Evolutionary conservation across 345 rosid species (phyloP).

Genomic region (Aethionema arabicum): DNA sequence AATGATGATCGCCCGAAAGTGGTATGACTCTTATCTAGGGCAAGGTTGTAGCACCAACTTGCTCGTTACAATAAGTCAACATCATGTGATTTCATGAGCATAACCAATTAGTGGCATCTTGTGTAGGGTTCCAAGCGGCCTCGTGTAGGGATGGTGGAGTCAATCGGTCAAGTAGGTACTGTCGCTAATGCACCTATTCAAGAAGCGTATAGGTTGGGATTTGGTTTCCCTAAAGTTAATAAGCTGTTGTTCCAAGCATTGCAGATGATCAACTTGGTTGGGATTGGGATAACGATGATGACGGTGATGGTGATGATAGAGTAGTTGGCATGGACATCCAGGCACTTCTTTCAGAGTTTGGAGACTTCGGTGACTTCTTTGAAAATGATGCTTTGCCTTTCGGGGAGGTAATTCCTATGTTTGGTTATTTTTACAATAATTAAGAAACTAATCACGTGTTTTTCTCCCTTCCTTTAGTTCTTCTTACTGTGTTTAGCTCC

Average conservation of each 20-base stretch:
- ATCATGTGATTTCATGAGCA: neutral
- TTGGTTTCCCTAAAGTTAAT: slow-evolving; percentile 58
- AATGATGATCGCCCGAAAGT: slow-evolving; percentile 67
- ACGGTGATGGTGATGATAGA: slow-evolving; percentile 64
- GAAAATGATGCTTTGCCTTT: slow-evolving; percentile 90
- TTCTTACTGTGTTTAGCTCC: slow-evolving; percentile 7
- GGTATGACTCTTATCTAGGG: slow-evolving; percentile 50
- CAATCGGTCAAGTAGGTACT: slow-evolving; percentile 64
- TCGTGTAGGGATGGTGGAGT: slow-evolving; percentile 61
- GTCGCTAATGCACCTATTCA: slow-evolving; percentile 45
- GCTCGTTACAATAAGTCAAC: neutral
- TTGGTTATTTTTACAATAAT: slow-evolving; percentile 11
- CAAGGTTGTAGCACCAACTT: slow-evolving; percentile 14
- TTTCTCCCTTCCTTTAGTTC: slow-evolving; percentile 5
- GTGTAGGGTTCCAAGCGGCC: slow-evolving; percentile 87
- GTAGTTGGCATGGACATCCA: slow-evolving; percentile 87
- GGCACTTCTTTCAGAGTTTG: slow-evolving; percentile 97
- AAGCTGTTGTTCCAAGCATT: slow-evolving; percentile 55
- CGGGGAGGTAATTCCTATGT: slow-evolving; percentile 74
- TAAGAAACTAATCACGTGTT: neutral
- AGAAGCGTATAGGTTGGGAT: slow-evolving; percentile 51
- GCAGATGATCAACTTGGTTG: slow-evolving; percentile 73
- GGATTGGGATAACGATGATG: slow-evolving; percentile 69
- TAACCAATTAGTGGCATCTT: slow-evolving; percentile 21
- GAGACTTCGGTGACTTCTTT: slow-evolving; percentile 98